Evolutionary conservation across 1,139 yeast species (phyloP), one percentile per base, ranked within the genome.

Genomic region (Geotrichum candidum): DNA sequence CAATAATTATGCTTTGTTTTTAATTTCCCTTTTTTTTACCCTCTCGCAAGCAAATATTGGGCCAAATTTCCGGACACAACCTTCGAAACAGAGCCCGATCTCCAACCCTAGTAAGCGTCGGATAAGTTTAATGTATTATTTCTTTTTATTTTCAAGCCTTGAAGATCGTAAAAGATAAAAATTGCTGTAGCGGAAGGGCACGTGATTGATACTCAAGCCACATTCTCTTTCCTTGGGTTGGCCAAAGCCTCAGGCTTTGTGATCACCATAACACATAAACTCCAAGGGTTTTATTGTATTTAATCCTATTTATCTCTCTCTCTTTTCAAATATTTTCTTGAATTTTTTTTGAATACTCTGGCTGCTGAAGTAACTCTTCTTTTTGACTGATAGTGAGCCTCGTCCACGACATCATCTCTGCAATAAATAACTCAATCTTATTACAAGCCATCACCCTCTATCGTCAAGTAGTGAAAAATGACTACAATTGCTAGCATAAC

Each of bases 401-500:
- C 13, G n/a, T 15, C 18, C 22, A n/a, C 48, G 18, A n/a, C 13
- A n/a, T 13, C 23, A 41, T n/a, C 13, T 41, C 7, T 15, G 5
- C 6, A n/a, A 7, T n/a, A n/a, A 41, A 41, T 3, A n/a, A 41
- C n/a, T 15, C 9, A 41, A n/a, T 35, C n/a, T 35, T 13, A 3
- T 35, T 35, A 13, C 41, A 11, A 41, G 22, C 48, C 6, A 41
- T 41, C 13, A 41, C 1, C 13, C 22, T 41, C 18, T n/a, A n/a
- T 41, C 22, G 13, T 41, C 10, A 15, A 41, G 9, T 5, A n/a
- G 22, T 41, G 5, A 15, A 52, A 23, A 25, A 54, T 46, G 52
- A 46, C 57, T 22, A 46, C 57, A n/a, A 54, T 54, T n/a, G 51
- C 56, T 10, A 54, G 52, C 27, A 54, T 54, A 15, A 46, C 52